These are phyloP conservation scores for Astragalus glycyphyllos DNA, from an alignment of 306 rosid species.

Conservation along the genomic window DNA sequence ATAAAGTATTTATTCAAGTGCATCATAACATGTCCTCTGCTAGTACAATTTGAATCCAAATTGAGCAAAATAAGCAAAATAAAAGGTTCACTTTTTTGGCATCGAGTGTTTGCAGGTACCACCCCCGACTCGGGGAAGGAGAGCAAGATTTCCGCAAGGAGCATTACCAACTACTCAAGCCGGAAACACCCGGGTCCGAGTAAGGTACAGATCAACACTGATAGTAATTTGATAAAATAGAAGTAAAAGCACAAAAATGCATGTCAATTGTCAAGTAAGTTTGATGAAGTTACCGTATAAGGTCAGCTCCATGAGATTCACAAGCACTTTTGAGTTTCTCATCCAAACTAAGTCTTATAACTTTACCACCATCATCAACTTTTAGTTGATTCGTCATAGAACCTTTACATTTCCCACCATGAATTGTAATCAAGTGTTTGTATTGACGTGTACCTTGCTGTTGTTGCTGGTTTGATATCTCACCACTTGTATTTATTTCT, in stretches of 20 bases:
- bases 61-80: background rate
- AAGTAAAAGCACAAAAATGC: no score
- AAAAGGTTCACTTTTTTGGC: slow-evolving; percentile 22
- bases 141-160: no score
- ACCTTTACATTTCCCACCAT: slow-evolving; percentile 78
- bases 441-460: slow-evolving; percentile 54
- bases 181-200: no score
- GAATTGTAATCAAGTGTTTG: slow-evolving; percentile 76
- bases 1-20: slow-evolving; percentile 25
- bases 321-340: slow-evolving; percentile 76
- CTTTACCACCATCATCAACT: slow-evolving; percentile 52
- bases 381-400: slow-evolving; percentile 60
- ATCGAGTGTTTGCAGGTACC: no score
- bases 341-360: slow-evolving; percentile 80
- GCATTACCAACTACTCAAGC: no score
- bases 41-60: slow-evolving; percentile 31
- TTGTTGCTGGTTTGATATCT: slow-evolving; percentile 49
- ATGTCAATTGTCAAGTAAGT: no score
- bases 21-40: slow-evolving; percentile 14
- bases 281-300: slow-evolving; percentile 65
- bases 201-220: background rate
- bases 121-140: no score
- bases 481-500: slow-evolving; percentile 44
- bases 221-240: background rate
- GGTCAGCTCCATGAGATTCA: slow-evolving; percentile 64